A percentile compares a stretch with the other conserved stretches of the same genome.
phyloP scores from a whole-genome alignment of 108 stramenopile species.

The Fragilariopsis cylindrus region DNA sequence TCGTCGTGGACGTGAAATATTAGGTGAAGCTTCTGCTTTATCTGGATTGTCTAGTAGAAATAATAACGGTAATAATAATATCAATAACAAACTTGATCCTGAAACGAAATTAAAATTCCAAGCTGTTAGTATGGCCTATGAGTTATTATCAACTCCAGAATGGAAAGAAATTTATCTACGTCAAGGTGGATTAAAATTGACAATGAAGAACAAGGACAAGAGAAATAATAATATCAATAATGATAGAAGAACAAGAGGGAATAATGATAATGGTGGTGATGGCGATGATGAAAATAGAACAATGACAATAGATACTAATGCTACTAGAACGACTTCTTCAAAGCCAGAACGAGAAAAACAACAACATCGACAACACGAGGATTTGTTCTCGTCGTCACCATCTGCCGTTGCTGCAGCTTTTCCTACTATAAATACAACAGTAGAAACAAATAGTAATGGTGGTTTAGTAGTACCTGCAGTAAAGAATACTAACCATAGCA shows the following conservation, averaged over 20 bases:
- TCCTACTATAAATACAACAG: not conserved
- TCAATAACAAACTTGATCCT: not conserved
- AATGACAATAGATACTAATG: too few relatives aligned
- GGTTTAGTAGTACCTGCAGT: not conserved
- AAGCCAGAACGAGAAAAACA: too few relatives aligned
- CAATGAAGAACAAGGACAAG: not conserved
- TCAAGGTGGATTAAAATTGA: slow-evolving; percentile 11
- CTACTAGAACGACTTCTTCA: too few relatives aligned
- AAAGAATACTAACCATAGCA: not conserved
- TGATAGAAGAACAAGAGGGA: too few relatives aligned
- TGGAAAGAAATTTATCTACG: slow-evolving; percentile 37
- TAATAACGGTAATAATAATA: not conserved
- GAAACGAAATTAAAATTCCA: slow-evolving; percentile 36
- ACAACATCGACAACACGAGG: not conserved
- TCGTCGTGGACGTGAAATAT: slow-evolving; percentile 42
- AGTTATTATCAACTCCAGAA: slow-evolving; percentile 40
- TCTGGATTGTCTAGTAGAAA: not conserved
- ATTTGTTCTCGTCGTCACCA: not conserved
- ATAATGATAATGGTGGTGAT: too few relatives aligned
- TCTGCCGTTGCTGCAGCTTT: not conserved
- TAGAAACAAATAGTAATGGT: not conserved
- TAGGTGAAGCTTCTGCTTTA: slow-evolving; percentile 14
- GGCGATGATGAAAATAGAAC: too few relatives aligned
- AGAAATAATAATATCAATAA: not conserved
- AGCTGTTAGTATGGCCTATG: slow-evolving; percentile 53